Conservation (phyloP, 768 basidiomycete genomes). For the Clitopilus hobsonii region DNA sequence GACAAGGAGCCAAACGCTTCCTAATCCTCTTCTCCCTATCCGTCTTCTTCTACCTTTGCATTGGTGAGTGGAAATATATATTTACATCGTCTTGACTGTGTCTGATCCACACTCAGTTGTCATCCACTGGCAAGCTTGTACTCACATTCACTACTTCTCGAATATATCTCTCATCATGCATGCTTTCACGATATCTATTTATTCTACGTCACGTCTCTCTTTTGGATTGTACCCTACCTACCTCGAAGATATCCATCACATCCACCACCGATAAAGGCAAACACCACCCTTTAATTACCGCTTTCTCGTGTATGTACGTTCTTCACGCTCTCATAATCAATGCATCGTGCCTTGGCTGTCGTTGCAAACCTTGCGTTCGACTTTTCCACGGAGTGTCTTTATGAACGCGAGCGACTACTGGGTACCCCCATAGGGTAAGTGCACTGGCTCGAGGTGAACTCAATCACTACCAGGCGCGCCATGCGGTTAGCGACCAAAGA, state of each 20-base stretch:
- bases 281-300: not conserved
- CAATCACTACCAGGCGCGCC: not conserved
- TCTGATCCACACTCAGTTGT: not conserved
- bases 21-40: conserved; percentile 6
- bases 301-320: not conserved
- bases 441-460: not conserved
- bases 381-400: not conserved
- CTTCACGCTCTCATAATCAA: not conserved
- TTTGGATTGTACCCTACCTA: not conserved
- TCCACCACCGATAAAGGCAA: not conserved
- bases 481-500: not conserved
- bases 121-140: not conserved
- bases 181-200: not conserved
- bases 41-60: not conserved
- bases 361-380: not conserved
- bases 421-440: not conserved
- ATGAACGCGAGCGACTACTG: not conserved
- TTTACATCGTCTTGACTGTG: not conserved
- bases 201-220: not conserved
- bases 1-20: conserved; percentile 16
- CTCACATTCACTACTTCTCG: not conserved
- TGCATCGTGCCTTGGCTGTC: not conserved
- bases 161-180: not conserved
- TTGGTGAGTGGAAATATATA: not conserved
- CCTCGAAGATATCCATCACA: not conserved